Percentiles rank a stretch among this genome's conserved stretches.
phyloP scores from a whole-genome alignment of 1,139 yeast genomes.

The Candida buenavistaensis region DNA sequence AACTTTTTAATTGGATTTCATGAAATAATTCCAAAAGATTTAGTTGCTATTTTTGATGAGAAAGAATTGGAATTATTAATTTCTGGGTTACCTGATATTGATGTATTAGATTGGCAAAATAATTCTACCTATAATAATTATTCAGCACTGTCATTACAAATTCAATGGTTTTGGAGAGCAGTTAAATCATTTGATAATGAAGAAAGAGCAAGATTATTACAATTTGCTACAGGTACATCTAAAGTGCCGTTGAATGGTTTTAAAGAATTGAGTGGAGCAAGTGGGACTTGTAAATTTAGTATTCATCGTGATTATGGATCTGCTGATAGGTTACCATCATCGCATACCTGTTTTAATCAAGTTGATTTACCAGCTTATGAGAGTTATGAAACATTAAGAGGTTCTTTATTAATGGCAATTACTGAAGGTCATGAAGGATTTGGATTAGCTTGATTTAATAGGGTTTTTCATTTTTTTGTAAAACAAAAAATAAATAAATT shows the following conservation, averaged over 20 bases:
- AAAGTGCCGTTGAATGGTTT: conserved; percentile 96
- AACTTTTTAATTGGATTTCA: conserved; percentile 86
- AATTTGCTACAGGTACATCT: conserved; percentile 96
- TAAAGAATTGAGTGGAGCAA: conserved; percentile 84
- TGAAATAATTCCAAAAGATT: conserved; percentile 85
- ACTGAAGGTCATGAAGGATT: conserved; percentile 97
- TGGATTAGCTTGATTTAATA: conserved; percentile 62
- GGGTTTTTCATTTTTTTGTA: not conserved
- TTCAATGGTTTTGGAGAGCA: conserved; percentile 98
- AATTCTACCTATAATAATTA: conserved; percentile 84
- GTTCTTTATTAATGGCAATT: conserved; percentile 78
- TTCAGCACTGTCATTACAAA: conserved; percentile 80
- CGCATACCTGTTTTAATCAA: conserved; percentile 95
- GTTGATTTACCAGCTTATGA: conserved; percentile 94
- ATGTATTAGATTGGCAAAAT: conserved; percentile 92
- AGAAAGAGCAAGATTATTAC: conserved; percentile 90
- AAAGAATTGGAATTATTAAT: conserved; percentile 91
- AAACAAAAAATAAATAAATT: not conserved
- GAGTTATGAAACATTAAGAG: conserved; percentile 80
- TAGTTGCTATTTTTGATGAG: conserved; percentile 88
- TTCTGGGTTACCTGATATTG: conserved; percentile 95
- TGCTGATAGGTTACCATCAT: conserved; percentile 85
- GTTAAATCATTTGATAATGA: conserved; percentile 92
- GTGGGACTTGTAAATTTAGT: conserved; percentile 83
- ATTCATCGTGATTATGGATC: conserved; percentile 90